Evolutionary conservation across 305 asterid genomes (phyloP), one percentile per base, ranked within the genome.

Genomic region (Rubia peregrina): DNA sequence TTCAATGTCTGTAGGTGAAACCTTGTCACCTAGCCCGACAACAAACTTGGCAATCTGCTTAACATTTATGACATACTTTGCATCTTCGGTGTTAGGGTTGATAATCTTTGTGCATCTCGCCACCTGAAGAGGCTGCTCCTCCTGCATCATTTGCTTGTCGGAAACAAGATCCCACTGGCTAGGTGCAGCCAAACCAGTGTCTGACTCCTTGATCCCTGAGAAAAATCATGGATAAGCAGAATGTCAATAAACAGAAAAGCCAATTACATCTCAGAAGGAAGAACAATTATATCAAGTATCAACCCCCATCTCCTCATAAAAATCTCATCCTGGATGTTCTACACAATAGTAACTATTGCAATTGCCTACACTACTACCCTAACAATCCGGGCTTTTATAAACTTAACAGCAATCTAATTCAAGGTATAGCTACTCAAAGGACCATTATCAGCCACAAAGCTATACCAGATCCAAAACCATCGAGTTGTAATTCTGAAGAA

Each of bases 81-180:
- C 95, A 21, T 90, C 97, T 74, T 93, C 95, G n/a, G 98, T 89
- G 78, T 90, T 89, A 49, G 98, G 98, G 75, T 71, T 88, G 43
- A 90, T 93, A 46, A 90, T 93, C 87, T 88, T 93, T 9, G 98
- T 93, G 77, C 97, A 93, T 77, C 96, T 86, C 11, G 97, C 97
- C 79, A 93, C 98, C 92, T 86, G 96, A 65, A 90, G 92, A 61
- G 96, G 92, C 76, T 77, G 78, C 69, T 93, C 97, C 81, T 89
- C 97, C 85, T 91, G 96, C 96, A 91, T 89, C 96, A 93, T 93
- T 79, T 89, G 98, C 83, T 89, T 91, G 82, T 93, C 98, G 60
- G 97, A 93, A 65, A 86, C 97, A 76, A 91, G 96, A 85, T 93
- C 96, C 96, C 97, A 93, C 71, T 91, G 97, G 79, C 98, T 93